These are phyloP conservation scores for Blattamonas nauphoetae DNA, from an alignment of 78 protist species.

Conservation along the genomic window DNA sequence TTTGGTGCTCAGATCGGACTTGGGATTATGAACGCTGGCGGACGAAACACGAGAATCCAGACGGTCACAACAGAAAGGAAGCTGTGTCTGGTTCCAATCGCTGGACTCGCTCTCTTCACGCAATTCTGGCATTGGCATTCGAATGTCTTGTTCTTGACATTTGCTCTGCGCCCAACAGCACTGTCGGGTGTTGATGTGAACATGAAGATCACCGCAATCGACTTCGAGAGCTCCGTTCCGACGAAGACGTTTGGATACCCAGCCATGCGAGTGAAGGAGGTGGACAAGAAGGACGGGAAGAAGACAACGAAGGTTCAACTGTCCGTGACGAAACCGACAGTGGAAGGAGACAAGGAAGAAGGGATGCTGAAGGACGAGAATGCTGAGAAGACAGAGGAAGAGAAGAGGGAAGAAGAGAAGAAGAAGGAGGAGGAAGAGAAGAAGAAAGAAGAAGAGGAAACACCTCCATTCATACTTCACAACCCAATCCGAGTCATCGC, in stretches of 20 bases:
- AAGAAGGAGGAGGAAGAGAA: conserved; percentile 43
- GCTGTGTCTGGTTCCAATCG: conserved; percentile 18
- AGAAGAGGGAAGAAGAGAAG: conserved; percentile 24
- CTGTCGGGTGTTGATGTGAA: conserved; percentile 76
- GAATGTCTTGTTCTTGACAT: conserved; percentile 64
- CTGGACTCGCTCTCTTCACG: conserved; percentile 77
- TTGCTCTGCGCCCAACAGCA: conserved; percentile 88
- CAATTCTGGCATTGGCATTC: conserved; percentile 98
- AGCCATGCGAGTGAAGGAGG: conserved; percentile 12
- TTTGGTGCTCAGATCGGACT: conserved; percentile 92
- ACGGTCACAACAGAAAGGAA: conserved; percentile 48
- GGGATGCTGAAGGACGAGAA: neutral
- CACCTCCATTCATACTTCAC: neutral
- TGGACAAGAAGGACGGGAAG: conserved; percentile 24
- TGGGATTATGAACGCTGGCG: conserved; percentile 95
- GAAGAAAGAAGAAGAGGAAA: conserved; percentile 13
- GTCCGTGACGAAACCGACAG: neutral
- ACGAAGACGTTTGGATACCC: conserved; percentile 82
- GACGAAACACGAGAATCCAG: conserved; percentile 77
- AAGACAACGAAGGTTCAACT: conserved; percentile 45
- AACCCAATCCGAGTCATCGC: neutral
- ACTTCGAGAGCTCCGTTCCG: conserved; percentile 35
- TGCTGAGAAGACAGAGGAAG: conserved; percentile 8
- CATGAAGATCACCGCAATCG: conserved; percentile 43
- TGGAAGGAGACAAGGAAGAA: conserved; percentile 10